phyloP scores from a whole-genome alignment of 129 eudicot species.

The Tagetes erecta region DNA sequence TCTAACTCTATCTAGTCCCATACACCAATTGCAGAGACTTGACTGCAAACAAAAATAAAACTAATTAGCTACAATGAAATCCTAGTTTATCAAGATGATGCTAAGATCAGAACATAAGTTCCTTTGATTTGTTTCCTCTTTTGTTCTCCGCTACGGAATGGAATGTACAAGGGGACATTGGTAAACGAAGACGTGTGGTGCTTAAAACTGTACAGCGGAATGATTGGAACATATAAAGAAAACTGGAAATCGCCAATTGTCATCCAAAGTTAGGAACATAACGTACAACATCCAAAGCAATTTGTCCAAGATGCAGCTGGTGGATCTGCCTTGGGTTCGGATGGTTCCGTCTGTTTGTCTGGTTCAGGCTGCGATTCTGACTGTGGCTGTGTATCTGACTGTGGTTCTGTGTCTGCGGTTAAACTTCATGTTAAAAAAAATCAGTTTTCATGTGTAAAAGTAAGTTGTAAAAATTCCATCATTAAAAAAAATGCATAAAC shows the following conservation, averaged over 20 bases:
- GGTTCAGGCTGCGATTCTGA: slow-evolving; percentile 17
- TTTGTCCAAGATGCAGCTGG: slow-evolving; percentile 29
- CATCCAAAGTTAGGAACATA: slow-evolving; percentile 19
- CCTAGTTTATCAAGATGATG: slow-evolving; percentile 22
- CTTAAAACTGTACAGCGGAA: background rate
- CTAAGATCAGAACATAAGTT: slow-evolving; percentile 16
- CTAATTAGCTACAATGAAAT: slow-evolving; percentile 28
- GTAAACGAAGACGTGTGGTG: background rate
- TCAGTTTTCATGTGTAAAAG: background rate
- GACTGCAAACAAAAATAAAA: slow-evolving; percentile 26
- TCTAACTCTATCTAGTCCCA: slow-evolving; percentile 27
- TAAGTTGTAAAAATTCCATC: background rate
- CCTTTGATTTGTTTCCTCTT: background rate
- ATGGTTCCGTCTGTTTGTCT: slow-evolving; percentile 20
- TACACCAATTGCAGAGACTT: slow-evolving; percentile 24
- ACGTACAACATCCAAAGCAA: slow-evolving; percentile 36
- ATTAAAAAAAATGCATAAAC: background rate
- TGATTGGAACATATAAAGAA: background rate
- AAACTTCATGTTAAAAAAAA: slow-evolving; percentile 35
- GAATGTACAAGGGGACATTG: background rate
- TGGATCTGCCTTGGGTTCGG: slow-evolving; percentile 27
- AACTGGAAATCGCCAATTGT: background rate
- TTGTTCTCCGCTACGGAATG: background rate
- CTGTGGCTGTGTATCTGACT: slow-evolving; percentile 5
- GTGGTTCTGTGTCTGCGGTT: slow-evolving; percentile 29